A percentile compares a stretch with the other conserved stretches of the same genome.
Evolutionary conservation across 2,329 filamentous ascomycete species (phyloP).

Genomic region (Aureobasidium pullulans): DNA sequence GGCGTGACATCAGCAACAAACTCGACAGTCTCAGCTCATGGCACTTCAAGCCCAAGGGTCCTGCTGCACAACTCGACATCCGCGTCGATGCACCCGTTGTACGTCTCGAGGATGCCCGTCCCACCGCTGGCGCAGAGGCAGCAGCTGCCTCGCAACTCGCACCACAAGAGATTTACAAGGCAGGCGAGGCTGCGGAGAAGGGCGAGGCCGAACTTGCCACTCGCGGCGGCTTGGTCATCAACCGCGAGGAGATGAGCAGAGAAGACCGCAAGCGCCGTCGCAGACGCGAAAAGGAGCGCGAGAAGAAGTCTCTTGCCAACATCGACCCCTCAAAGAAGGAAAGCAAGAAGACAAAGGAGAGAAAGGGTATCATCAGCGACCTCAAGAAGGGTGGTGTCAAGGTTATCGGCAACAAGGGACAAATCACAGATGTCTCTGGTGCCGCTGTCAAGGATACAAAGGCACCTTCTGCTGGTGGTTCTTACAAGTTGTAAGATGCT

Average conservation of each 20-base stretch:
- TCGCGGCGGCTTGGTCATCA: conserved; percentile 59
- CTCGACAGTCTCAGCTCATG: conserved; percentile 87
- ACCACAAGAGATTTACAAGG: conserved; percentile 87
- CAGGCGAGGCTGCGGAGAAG: conserved; percentile 54
- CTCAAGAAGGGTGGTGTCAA: conserved; percentile 82
- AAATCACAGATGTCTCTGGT: conserved; percentile 75
- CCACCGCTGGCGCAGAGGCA: conserved; percentile 69
- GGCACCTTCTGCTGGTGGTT: conserved; percentile 13
- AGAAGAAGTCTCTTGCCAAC: conserved; percentile 61
- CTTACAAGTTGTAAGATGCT: conserved; percentile 17
- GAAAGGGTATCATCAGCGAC: conserved; percentile 54
- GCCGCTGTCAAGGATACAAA: conserved; percentile 51
- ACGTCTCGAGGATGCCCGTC: conserved; percentile 90
- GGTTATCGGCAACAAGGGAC: conserved; percentile 84
- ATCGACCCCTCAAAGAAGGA: conserved; percentile 38
- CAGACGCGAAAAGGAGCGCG: conserved; percentile 64
- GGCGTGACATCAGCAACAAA: conserved; percentile 71
- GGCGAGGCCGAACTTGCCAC: conserved; percentile 64
- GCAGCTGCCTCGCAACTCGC: conserved; percentile 67
- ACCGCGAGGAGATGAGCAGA: conserved; percentile 76
- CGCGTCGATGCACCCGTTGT: conserved; percentile 88
- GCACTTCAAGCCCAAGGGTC: conserved; percentile 89
- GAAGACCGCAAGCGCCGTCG: conserved; percentile 75
- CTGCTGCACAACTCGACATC: conserved; percentile 73
- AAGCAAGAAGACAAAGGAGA: conserved; percentile 53